These are phyloP conservation scores for Trichoderma erinaceum DNA, from an alignment of 495 filamentous ascomycete species.

Conservation along the genomic window DNA sequence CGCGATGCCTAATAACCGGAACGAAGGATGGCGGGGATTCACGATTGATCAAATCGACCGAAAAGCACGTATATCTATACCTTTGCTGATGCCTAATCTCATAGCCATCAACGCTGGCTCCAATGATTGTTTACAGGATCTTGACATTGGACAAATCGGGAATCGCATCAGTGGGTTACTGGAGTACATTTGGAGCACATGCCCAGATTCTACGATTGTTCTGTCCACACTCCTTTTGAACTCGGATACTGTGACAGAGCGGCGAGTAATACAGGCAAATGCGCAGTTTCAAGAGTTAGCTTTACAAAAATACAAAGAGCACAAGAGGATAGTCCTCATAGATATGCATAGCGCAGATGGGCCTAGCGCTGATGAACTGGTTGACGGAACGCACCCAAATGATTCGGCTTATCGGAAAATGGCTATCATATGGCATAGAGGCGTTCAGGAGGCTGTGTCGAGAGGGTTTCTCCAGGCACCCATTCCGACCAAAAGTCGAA, in stretches of 20 bases:
- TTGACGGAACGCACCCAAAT: conserved; percentile 39
- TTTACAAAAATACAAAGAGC: conserved; percentile 15
- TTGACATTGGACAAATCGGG: conserved; percentile 30
- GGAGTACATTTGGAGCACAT: conserved; percentile 28
- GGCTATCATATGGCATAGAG: conserved; percentile 41
- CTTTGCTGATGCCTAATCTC: conserved; percentile 27
- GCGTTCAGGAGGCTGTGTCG: conserved; percentile 26
- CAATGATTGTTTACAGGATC: conserved; percentile 33
- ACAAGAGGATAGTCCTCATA: conserved; percentile 33
- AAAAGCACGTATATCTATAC: conserved; percentile 28
- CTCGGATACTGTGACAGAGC: conserved; percentile 17
- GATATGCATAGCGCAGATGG: conserved; percentile 34
- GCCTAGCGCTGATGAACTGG: conserved; percentile 26
- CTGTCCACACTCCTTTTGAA: conserved; percentile 39
- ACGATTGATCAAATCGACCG: conserved; percentile 28
- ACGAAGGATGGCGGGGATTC: conserved; percentile 33
- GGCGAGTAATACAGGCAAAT: conserved; percentile 27
- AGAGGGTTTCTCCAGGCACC: background rate
- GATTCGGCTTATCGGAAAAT: conserved; percentile 40
- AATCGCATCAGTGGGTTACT: conserved; percentile 26
- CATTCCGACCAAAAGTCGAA: too few species aligned
- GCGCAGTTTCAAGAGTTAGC: conserved; percentile 23
- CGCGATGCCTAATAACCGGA: conserved; percentile 33
- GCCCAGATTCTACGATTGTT: conserved; percentile 35
- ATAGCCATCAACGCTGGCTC: conserved; percentile 35